Percentiles rank a stretch among this genome's conserved stretches.
These are phyloP conservation scores for Curvularia eragrostidis DNA, from an alignment of 2,329 filamentous ascomycete genomes.

Conservation along the genomic window DNA sequence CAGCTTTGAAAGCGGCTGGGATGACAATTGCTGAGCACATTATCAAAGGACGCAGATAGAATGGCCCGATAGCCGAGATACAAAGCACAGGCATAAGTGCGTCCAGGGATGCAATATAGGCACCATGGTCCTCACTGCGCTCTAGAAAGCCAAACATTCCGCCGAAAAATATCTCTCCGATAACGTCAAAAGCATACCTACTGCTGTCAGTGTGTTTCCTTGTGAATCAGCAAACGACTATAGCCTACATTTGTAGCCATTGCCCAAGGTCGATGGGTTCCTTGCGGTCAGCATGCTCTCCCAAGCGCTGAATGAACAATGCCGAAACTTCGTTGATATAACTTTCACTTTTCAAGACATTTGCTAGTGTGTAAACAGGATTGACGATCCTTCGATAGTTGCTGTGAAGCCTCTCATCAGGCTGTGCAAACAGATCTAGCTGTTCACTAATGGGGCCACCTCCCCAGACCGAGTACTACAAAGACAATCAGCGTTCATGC, in stretches of 20 bases:
- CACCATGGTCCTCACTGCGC: constrained; percentile 23
- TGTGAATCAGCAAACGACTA: not conserved
- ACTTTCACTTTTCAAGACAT: constrained; percentile 24
- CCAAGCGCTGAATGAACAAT: constrained; percentile 22
- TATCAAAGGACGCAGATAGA: constrained; percentile 16
- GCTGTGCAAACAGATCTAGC: constrained; percentile 22
- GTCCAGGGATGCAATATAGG: constrained; percentile 39
- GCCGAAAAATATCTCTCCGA: constrained; percentile 27
- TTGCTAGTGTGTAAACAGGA: constrained; percentile 22
- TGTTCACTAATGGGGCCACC: constrained; percentile 12
- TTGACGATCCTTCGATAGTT: constrained; percentile 19
- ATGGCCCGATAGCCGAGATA: constrained; percentile 16
- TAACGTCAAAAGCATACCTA: constrained; percentile 32
- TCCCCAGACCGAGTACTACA: constrained; percentile 20
- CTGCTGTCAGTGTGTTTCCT: not conserved
- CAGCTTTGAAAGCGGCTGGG: constrained; percentile 30
- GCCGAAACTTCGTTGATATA: constrained; percentile 21
- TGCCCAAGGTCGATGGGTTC: constrained; percentile 24
- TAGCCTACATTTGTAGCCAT: constrained; percentile 40
- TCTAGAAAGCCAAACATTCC: constrained; percentile 26
- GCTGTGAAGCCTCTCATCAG: constrained; percentile 19
- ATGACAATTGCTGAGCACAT: constrained; percentile 13
- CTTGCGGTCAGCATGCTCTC: constrained; percentile 20
- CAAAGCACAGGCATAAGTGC: constrained; percentile 40
- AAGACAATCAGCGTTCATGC: not conserved